Conservation (phyloP, 306 rosid genomes). For the Adenanthera pavonina region DNA sequence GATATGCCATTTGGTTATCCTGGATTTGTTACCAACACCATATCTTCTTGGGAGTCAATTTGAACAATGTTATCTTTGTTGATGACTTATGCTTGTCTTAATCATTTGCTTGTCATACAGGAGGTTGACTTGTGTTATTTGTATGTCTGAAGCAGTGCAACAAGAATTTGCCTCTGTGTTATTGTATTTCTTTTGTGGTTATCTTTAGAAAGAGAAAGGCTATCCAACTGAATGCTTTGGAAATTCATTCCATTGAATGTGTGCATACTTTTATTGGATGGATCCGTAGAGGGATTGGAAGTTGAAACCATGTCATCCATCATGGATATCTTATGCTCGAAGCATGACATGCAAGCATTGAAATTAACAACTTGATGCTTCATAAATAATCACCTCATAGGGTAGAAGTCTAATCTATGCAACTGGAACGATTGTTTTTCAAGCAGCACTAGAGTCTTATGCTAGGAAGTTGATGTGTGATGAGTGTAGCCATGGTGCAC, state of each 20-base stretch:
- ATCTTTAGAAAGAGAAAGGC: constrained; percentile 2
- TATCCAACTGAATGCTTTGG: constrained; percentile 17
- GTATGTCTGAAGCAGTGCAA: not conserved
- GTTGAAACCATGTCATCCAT: constrained; percentile 7
- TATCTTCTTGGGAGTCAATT: constrained; percentile 11
- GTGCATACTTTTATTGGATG: constrained; percentile 12
- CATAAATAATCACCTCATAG: constrained; percentile 1
- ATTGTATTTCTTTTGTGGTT: constrained; percentile 13
- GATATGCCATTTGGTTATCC: not conserved
- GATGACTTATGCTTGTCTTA: not conserved
- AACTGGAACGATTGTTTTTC: constrained; percentile 3
- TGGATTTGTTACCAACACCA: constrained; percentile 4
- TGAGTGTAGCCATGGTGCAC: not conserved
- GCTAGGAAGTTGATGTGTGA: not conserved
- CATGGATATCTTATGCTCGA: constrained; percentile 7
- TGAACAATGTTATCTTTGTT: constrained; percentile 23
- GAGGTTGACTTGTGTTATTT: constrained; percentile 15
- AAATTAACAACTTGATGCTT: constrained; percentile 9
- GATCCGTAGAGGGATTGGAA: constrained; percentile 17
- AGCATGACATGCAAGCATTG: not conserved
- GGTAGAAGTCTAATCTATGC: not conserved
- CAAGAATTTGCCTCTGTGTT: not conserved
- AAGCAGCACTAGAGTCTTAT: not conserved
- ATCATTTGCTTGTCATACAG: not conserved
- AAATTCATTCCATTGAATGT: not conserved